Conservation (phyloP, 148 eudicot genomes). For the Diospyros kaki region DNA sequence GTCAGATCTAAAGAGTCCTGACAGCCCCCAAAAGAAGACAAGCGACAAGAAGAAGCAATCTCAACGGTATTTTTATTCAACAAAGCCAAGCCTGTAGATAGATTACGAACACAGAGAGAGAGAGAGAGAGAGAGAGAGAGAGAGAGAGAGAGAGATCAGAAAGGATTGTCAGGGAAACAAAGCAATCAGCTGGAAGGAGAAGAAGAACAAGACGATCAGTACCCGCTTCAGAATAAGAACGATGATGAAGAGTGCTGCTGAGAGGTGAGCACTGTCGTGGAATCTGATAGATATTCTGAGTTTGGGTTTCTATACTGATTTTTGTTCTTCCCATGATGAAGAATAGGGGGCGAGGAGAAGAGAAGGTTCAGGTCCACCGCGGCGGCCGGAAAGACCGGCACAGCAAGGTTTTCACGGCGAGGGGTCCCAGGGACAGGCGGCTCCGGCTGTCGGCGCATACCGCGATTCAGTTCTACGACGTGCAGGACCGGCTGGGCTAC, state of each 20-base stretch:
- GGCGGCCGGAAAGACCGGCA: conserved; percentile 50
- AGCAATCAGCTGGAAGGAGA: not conserved
- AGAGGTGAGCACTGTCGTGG: too few species aligned
- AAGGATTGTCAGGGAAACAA: not conserved
- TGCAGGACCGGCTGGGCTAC: conserved; percentile 44
- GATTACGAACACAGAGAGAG: not conserved
- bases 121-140: not conserved
- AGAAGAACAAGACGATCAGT: not conserved
- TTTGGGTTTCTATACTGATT: too few species aligned
- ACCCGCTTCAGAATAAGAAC: not conserved
- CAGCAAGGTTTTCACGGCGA: conserved; percentile 45
- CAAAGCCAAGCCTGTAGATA: not conserved
- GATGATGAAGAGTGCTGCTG: conserved; percentile 9
- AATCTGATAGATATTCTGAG: too few species aligned
- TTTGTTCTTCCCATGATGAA: not conserved
- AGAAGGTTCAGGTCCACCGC: conserved; percentile 41
- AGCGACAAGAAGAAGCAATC: not conserved
- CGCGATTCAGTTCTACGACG: conserved; percentile 49
- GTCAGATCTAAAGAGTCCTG: conserved; percentile 2
- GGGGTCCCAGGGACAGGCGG: conserved; percentile 44
- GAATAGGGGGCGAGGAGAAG: conserved; percentile 17
- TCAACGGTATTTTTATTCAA: not conserved
- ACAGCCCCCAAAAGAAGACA: not conserved
- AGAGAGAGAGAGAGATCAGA: not conserved
- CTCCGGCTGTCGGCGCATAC: conserved; percentile 46